Evolutionary conservation across 371 early-diverging fungal species (phyloP).

Genomic region (Apophysomyces trapeziformis): DNA sequence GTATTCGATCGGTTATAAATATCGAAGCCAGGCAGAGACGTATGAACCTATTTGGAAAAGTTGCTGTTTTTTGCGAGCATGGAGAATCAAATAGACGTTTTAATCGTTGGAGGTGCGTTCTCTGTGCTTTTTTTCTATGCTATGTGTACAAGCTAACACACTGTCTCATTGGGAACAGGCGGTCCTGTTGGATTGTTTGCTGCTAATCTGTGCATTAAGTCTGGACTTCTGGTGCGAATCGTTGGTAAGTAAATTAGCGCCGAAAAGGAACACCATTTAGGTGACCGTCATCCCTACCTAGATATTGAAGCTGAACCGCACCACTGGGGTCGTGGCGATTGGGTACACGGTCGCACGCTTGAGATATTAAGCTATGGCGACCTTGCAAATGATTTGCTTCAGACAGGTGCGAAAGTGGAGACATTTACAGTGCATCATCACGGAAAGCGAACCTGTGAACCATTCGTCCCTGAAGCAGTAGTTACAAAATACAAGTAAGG

Average conservation of each 20-base stretch:
- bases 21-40: not conserved
- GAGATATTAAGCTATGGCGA: conserved; percentile 42
- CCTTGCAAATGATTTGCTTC: conserved; percentile 34
- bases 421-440: conserved; percentile 41
- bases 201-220: not conserved
- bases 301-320: conserved; percentile 46
- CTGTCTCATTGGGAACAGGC: not conserved
- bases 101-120: not conserved
- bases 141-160: too few relatives aligned
- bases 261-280: not conserved
- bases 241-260: not conserved
- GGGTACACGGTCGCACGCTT: conserved; percentile 53
- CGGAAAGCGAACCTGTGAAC: conserved; percentile 35
- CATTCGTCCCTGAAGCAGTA: conserved; percentile 48
- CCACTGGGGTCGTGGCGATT: conserved; percentile 56
- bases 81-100: not conserved
- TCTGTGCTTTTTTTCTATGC: too few relatives aligned
- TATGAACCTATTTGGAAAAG: conserved; percentile 6
- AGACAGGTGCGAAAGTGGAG: conserved; percentile 48
- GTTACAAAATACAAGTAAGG: conserved; percentile 51
- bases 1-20: not conserved
- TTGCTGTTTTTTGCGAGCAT: not conserved
- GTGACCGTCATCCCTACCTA: not conserved
- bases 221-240: not conserved
- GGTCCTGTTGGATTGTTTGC: conserved; percentile 1